Conservation (phyloP, 495 filamentous ascomycete genomes). For the Neurospora sublineolata region DNA sequence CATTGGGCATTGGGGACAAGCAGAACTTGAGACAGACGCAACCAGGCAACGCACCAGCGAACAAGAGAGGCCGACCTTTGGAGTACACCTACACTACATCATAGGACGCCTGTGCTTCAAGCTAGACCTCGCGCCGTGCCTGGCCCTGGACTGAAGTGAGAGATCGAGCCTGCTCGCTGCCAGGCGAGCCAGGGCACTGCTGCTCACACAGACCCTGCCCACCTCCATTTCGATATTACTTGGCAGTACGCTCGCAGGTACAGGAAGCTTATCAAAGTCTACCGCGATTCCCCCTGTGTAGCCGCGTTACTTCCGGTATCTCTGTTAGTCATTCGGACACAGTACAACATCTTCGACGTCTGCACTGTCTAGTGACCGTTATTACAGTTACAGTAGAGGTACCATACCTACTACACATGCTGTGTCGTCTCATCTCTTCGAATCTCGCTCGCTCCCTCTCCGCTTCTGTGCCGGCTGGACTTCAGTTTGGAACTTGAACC, state of each 20-base stretch:
- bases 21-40: neutral
- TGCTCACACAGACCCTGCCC: neutral
- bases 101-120: neutral
- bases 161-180: neutral
- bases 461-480: neutral
- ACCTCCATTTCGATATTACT: neutral
- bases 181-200: neutral
- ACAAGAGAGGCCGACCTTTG: neutral
- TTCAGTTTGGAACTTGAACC: neutral
- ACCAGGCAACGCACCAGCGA: neutral
- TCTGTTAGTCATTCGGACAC: neutral
- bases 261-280: neutral
- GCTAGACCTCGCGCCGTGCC: neutral
- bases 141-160: neutral
- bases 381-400: neutral
- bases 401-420: neutral
- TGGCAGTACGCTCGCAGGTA: neutral
- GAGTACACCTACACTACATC: neutral
- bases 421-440: neutral
- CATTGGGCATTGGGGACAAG: neutral
- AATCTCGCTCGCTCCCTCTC: neutral
- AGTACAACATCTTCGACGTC: neutral
- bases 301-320: neutral
- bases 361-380: neutral
- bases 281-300: neutral